Evolutionary conservation across 1,284 basidiomycete species (phyloP).

Genomic region (Gymnopus androsaceus): DNA sequence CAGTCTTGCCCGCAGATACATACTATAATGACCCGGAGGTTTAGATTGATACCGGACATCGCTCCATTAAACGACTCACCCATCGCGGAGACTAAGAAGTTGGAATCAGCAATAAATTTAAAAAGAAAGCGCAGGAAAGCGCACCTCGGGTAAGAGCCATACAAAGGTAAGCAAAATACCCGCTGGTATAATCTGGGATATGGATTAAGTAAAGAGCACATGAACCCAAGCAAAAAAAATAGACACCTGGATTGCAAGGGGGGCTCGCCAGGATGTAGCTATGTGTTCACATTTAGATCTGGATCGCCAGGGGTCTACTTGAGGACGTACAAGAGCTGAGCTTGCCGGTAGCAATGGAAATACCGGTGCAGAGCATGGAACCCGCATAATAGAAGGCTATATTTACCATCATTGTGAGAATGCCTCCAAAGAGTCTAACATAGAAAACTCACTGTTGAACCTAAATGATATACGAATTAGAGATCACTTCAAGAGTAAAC

Average conservation of each 20-base stretch:
- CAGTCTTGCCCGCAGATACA: constrained; percentile 50
- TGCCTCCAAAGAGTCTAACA: neutral
- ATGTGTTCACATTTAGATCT: too few species aligned
- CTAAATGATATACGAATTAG: constrained; percentile 19
- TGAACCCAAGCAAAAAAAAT: too few species aligned
- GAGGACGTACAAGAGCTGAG: constrained; percentile 43
- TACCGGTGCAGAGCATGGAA: constrained; percentile 45
- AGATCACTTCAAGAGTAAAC: neutral
- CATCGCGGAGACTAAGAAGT: constrained; percentile 49
- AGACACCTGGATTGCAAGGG: constrained; percentile 54
- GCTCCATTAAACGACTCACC: too few species aligned
- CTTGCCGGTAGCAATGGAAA: constrained; percentile 48
- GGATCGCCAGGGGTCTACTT: constrained; percentile 54
- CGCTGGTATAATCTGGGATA: constrained; percentile 54
- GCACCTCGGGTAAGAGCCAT: constrained; percentile 51
- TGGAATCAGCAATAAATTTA: neutral
- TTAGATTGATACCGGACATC: neutral
- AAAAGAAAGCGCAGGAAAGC: neutral
- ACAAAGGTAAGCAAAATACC: constrained; percentile 43
- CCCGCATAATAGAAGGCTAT: constrained; percentile 48
- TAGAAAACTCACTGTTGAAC: constrained; percentile 35
- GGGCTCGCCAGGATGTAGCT: constrained; percentile 50
- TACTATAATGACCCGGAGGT: constrained; percentile 28
- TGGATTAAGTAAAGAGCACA: too few species aligned
- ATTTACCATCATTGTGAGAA: neutral